phyloP scores from a whole-genome alignment of 805 yeast genomes.

The Saturnispora hagleri region DNA sequence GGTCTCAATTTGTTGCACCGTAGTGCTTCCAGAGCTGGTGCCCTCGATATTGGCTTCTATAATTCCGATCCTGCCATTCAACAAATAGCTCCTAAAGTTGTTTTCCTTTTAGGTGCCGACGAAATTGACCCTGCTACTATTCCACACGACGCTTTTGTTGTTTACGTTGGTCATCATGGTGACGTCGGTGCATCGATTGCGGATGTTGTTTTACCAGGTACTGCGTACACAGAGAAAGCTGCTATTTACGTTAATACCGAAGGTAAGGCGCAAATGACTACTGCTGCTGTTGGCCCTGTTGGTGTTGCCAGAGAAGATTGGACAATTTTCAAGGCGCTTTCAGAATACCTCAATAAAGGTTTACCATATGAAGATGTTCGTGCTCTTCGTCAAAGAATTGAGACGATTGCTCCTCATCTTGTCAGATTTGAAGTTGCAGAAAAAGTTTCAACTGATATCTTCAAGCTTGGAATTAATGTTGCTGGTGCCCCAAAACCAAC shows the following conservation, averaged over 20 bases:
- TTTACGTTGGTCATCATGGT: constrained; percentile 90
- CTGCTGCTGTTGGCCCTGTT: constrained; percentile 83
- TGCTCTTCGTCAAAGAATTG: constrained; percentile 59
- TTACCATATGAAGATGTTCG: constrained; percentile 70
- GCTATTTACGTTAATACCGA: constrained; percentile 85
- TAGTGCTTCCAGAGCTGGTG: constrained; percentile 82
- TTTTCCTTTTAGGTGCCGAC: constrained; percentile 79
- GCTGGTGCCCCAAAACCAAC: constrained; percentile 29
- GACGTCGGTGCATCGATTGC: constrained; percentile 83
- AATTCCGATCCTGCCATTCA: constrained; percentile 38
- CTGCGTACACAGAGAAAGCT: constrained; percentile 81
- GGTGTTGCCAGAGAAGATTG: constrained; percentile 90
- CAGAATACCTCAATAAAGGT: constrained; percentile 62
- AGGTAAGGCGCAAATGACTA: constrained; percentile 76
- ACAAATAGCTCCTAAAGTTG: constrained; percentile 53
- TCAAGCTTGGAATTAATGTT: constrained; percentile 46
- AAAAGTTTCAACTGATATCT: constrained; percentile 50
- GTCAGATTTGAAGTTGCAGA: constrained; percentile 68
- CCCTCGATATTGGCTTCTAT: constrained; percentile 75
- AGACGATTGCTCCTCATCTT: constrained; percentile 73
- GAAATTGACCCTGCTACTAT: constrained; percentile 60
- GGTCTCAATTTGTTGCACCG: constrained; percentile 76
- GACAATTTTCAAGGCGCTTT: constrained; percentile 76
- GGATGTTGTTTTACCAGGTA: constrained; percentile 77
- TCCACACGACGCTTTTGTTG: constrained; percentile 79